phyloP scores from a whole-genome alignment of 495 filamentous ascomycete genomes.

The Pyrenula massariospora region DNA sequence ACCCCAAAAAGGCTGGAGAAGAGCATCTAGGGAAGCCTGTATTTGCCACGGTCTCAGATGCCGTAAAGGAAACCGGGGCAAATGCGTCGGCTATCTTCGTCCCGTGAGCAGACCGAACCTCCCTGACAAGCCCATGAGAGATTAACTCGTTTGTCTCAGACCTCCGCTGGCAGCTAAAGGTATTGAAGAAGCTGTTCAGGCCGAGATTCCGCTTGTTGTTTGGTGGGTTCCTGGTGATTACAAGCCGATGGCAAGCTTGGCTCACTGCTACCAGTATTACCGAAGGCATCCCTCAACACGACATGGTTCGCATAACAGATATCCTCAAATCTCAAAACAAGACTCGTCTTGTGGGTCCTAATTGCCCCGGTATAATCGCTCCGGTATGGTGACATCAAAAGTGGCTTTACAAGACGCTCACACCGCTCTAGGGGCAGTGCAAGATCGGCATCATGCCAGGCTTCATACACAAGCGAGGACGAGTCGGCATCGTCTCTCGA shows the following conservation, averaged over 20 bases:
- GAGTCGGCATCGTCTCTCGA: conserved; percentile 95
- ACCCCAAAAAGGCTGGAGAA: conserved; percentile 93
- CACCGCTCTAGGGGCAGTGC: conserved; percentile 67
- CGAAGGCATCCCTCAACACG: conserved; percentile 96
- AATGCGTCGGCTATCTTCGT: conserved; percentile 94
- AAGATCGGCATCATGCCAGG: conserved; percentile 99
- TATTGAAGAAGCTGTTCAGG: conserved; percentile 92
- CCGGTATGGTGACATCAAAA: conserved; percentile 37
- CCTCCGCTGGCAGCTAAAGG: conserved; percentile 83
- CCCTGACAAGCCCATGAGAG: not conserved
- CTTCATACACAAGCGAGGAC: conserved; percentile 99
- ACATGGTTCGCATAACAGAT: conserved; percentile 98
- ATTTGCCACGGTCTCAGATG: conserved; percentile 80
- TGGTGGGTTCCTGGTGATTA: conserved; percentile 41
- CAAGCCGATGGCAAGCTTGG: no score
- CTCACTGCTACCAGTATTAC: conserved; percentile 54
- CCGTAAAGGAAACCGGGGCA: conserved; percentile 83
- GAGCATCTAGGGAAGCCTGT: conserved; percentile 87
- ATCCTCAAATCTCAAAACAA: conserved; percentile 97
- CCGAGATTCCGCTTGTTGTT: conserved; percentile 86
- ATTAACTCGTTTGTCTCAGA: conserved; percentile 24
- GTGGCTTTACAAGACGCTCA: not conserved
- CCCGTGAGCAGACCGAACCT: conserved; percentile 47
- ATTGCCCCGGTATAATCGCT: conserved; percentile 98
- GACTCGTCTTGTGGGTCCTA: conserved; percentile 91